Evolutionary conservation across 75 land plant species (phyloP).

Genomic region (Cunninghamia lanceolata): DNA sequence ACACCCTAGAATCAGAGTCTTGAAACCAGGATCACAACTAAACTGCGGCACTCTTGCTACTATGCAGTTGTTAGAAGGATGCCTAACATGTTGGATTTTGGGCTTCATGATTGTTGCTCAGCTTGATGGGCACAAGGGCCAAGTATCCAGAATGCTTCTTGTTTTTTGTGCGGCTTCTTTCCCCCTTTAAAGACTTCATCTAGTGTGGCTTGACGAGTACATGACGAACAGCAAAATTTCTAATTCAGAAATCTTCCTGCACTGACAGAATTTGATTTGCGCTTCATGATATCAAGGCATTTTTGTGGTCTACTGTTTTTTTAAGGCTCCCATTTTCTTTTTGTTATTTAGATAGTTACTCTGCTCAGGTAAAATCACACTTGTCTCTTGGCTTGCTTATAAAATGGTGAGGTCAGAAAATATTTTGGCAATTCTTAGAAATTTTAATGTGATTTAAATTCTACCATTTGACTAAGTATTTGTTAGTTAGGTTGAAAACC

Average conservation of each 20-base stretch:
- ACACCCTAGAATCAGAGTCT: not conserved
- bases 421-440: not conserved
- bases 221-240: not conserved
- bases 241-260: not conserved
- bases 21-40: not conserved
- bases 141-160: not conserved
- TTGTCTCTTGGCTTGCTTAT: not conserved
- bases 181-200: not conserved
- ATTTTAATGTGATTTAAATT: not conserved
- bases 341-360: constrained; percentile 4
- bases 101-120: not conserved
- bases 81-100: not conserved
- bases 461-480: not conserved
- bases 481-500: not conserved
- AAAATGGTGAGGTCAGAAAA: not conserved
- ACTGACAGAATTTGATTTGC: not conserved
- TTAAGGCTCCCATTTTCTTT: not conserved
- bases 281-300: not conserved
- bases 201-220: not conserved
- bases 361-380: not conserved
- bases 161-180: not conserved
- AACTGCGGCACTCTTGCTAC: not conserved
- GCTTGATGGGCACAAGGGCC: not conserved
- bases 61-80: not conserved
- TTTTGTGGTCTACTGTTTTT: not conserved